Base-by-base conservation (phyloP, 805 yeast species). In the Torulaspora indica region DNA sequence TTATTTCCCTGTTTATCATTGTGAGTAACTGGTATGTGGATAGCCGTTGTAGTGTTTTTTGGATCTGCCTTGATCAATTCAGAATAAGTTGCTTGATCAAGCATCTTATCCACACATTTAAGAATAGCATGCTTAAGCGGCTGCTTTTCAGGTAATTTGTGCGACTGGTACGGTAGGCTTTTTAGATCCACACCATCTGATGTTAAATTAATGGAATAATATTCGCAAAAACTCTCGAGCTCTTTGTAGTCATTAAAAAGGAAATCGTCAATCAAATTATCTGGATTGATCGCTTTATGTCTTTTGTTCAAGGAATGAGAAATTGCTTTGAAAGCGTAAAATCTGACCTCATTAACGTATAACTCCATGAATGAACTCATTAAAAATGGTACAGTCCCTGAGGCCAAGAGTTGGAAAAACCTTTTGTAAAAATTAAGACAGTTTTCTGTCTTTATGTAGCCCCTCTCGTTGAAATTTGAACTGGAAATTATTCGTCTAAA, bases 291-390 rank as follows among this genome's bases (percentile, higher is more conserved):
- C 1, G 88, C 82, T 54, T 78, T 83, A 2, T 87, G 81, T 45
- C 79, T 82, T 2, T 81, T 73, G 56, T 90, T 95, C 46, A 78
- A 74, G 0, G 89, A 69, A 46, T 77, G 70, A 3, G 84, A 68
- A 68, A 93, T 70, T 0, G 87, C 69, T 54, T 77, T 78, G 45
- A 91, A 59, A 0, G 91, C 89, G 55, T 79, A 78, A 52, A 84
- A 80, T 35, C 97, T 66, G 3, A 89, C 71, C 45, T 88, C 91
- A 55, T 84, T 85, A 58, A 87, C 79, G 53, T 85, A 89, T 2
- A 81, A 78, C 60, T 93, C 96, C 14, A 86, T 64, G 30, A 91
- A 66, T 47, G 91, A 88, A 2, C 86, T 72, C 60, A 88, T 63
- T 22, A 90, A 66, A 44, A 81, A 75, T 1, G 96, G 93, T 1